Base-by-base conservation (phyloP, 352 stramenopile species). In the Blastocystis sp. region DNA sequence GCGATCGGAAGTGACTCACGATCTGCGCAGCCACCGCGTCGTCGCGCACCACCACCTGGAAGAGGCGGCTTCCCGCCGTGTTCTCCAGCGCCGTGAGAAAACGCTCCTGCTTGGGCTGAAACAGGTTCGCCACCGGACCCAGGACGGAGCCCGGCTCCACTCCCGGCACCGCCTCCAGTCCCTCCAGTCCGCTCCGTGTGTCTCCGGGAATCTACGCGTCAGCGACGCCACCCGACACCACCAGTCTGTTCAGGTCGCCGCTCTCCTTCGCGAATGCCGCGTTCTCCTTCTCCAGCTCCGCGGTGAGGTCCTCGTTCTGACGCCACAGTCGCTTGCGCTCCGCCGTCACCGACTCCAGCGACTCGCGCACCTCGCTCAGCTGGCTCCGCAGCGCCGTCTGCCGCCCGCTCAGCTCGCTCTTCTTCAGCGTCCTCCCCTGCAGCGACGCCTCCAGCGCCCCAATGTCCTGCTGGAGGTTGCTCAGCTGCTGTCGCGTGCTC, bases 31-130 rank as follows among this genome's bases (percentile, higher is more conserved):
- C 96, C 18, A 95, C 98, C 59, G 95, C 94, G 87, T 99, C 96
- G 1, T 92, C 97, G 88, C 99, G 95, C 27, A 99, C 96, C 64
- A 99, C 94, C 18, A 98, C 94, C 87, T 99, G 94, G 88, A 98
- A 99, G 29, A 99, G 91, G 53, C 92, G 91, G 42, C 94, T 95
- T 8, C 96, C 94, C 3, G 95, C 95, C 48, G 96, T 94, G 73
- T 97, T 94, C 87, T 98, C 96, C 0, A 97, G 90, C 36, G 94
- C 95, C 16, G 92, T 97, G 73, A 92, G 94, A 87, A 97, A 98
- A 36, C 92, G 91, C 8, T 87, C 59, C 72, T 93, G 88, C 29
- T 88, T 89, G 0, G 94, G 87, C 18, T 87, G 73, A 42, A 81
- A 81, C 27, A 81, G 48, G 1, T 9, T 46, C 4, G 69, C 69